Conservation (phyloP, 106 monocot genomes). For the Agapanthus africanus region DNA sequence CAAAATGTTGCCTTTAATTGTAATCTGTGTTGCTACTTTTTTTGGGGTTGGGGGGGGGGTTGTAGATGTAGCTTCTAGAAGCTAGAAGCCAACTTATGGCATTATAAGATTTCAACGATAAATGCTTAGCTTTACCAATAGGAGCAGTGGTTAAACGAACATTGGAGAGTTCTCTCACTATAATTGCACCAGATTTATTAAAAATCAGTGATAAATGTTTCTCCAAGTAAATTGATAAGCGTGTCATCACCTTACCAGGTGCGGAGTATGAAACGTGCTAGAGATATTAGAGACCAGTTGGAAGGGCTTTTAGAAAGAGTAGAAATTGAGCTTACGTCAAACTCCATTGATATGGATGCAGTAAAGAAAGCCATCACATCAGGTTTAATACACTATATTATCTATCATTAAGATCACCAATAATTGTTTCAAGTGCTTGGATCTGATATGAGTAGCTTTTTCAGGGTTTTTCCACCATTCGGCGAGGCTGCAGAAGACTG, state of each 20-base stretch:
- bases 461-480: conserved; percentile 88
- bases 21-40: too few species aligned
- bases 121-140: too few species aligned
- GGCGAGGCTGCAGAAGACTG: conserved; percentile 61
- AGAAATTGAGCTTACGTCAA: conserved; percentile 73
- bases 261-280: conserved; percentile 85
- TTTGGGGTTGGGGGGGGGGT: too few species aligned
- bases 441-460: background rate
- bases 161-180: background rate
- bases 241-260: conserved; percentile 49
- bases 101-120: background rate
- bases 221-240: background rate
- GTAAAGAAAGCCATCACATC: conserved; percentile 85
- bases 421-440: background rate
- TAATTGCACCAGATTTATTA: background rate
- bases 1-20: too few species aligned
- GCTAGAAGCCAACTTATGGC: background rate
- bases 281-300: conserved; percentile 84
- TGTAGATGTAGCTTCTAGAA: background rate
- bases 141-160: background rate
- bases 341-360: conserved; percentile 57
- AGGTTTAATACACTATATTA: conserved; percentile 17
- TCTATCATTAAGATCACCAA: background rate
- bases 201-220: background rate
- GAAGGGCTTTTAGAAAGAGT: conserved; percentile 94